Conservation (phyloP, 495 filamentous ascomycete species). For the Chlorociboria aeruginascens region DNA sequence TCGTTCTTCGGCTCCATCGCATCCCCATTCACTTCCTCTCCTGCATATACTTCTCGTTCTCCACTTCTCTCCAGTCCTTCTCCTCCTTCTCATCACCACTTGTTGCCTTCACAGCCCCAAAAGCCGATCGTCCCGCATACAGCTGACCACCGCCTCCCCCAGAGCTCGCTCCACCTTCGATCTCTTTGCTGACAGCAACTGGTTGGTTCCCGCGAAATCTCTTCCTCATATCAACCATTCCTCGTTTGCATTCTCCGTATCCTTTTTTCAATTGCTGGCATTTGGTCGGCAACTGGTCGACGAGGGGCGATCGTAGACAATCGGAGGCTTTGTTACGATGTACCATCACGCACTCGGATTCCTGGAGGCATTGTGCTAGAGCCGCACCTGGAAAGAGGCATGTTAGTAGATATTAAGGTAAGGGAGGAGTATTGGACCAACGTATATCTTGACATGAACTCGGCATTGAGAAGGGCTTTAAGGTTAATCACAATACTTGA, state of each 20-base stretch:
- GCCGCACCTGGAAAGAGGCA: constrained; percentile 53
- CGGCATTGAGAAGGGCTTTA: constrained; percentile 53
- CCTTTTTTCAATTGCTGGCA: constrained; percentile 91
- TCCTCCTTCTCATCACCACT: constrained; percentile 38
- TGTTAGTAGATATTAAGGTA: neutral
- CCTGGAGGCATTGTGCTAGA: constrained; percentile 84
- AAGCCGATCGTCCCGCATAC: constrained; percentile 70
- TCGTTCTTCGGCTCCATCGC: neutral
- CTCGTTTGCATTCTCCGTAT: constrained; percentile 89
- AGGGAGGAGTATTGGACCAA: constrained; percentile 33
- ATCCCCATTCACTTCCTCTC: neutral
- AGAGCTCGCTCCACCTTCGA: constrained; percentile 32
- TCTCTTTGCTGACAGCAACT: constrained; percentile 51
- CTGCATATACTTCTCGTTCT: constrained; percentile 39
- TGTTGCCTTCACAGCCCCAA: constrained; percentile 34
- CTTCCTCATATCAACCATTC: constrained; percentile 97
- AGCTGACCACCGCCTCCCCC: constrained; percentile 43
- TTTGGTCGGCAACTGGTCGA: constrained; percentile 64
- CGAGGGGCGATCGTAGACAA: constrained; percentile 70
- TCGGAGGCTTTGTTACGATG: constrained; percentile 76
- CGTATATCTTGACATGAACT: constrained; percentile 93
- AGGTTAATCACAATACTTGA: no score
- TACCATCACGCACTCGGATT: constrained; percentile 90
- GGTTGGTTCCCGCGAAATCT: constrained; percentile 94
- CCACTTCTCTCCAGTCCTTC: constrained; percentile 41